phyloP scores from a whole-genome alignment of 495 filamentous ascomycete genomes.

The Penicillium lagena region DNA sequence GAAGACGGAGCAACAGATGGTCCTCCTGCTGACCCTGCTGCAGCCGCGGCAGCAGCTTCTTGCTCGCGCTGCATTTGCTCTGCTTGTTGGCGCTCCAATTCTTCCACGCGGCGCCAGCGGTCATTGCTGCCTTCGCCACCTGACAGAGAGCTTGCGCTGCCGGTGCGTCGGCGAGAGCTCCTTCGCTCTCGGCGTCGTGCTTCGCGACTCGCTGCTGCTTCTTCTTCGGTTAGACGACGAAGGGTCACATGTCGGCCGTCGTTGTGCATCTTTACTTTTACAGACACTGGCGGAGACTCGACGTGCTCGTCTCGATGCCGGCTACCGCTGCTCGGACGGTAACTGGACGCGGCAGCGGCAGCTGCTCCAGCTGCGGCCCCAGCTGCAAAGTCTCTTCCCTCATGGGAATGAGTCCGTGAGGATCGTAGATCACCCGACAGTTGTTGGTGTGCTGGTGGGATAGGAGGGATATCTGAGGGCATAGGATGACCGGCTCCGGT shows the following conservation, averaged over 20 bases:
- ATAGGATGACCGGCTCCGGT: conserved; percentile 24
- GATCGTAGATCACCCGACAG: conserved; percentile 50
- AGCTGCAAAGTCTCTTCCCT: conserved; percentile 32
- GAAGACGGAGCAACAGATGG: conserved; percentile 21
- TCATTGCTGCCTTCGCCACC: conserved; percentile 38
- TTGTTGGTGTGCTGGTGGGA: conserved; percentile 47
- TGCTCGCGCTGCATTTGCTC: conserved; percentile 43
- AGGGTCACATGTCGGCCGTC: conserved; percentile 79
- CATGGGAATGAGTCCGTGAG: conserved; percentile 14
- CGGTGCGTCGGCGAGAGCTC: conserved; percentile 33
- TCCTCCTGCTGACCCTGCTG: conserved; percentile 1
- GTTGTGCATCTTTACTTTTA: conserved; percentile 75
- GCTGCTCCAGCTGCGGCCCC: conserved; percentile 39
- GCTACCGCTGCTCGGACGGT: conserved; percentile 32
- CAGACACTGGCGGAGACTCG: conserved; percentile 59
- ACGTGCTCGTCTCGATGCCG: conserved; percentile 36
- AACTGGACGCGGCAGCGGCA: conserved; percentile 34
- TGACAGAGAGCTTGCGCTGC: conserved; percentile 40
- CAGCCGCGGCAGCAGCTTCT: conserved; percentile 23
- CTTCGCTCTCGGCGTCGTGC: conserved; percentile 41
- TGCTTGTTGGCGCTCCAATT: conserved; percentile 42
- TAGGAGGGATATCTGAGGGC: conserved; percentile 35
- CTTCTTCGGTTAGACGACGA: conserved; percentile 71
- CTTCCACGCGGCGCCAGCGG: conserved; percentile 47
- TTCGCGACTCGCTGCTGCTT: conserved; percentile 60